A percentile compares a stretch with the other conserved stretches of the same genome.
Evolutionary conservation across 2,329 filamentous ascomycete species (phyloP).

Genomic region (Trichoderma lentiforme): DNA sequence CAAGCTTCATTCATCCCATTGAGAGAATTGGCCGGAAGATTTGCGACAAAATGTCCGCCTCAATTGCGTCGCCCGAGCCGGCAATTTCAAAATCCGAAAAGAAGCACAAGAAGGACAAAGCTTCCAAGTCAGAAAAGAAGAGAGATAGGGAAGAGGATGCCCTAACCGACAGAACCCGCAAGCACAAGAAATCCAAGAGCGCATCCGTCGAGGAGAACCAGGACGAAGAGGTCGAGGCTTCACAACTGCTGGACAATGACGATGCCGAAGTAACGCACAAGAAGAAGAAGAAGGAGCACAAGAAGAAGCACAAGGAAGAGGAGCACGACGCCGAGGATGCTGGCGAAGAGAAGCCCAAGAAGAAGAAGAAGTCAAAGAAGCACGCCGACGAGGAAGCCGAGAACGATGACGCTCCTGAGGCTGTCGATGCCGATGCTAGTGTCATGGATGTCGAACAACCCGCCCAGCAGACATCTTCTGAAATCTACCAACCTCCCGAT

Average conservation of each 20-base stretch:
- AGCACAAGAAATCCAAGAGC: conserved; percentile 51
- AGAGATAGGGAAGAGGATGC: conserved; percentile 43
- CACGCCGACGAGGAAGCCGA: conserved; percentile 30
- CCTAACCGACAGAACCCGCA: conserved; percentile 40
- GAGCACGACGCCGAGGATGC: conserved; percentile 6
- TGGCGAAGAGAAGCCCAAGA: conserved; percentile 32
- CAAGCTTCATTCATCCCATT: conserved; percentile 1
- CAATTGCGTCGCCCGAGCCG: conserved; percentile 32
- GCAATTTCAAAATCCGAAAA: conserved; percentile 36
- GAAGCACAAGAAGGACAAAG: conserved; percentile 38
- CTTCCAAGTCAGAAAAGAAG: conserved; percentile 41
- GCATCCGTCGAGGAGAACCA: conserved; percentile 34
- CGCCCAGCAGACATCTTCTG: conserved; percentile 28
- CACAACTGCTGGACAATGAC: conserved; percentile 23
- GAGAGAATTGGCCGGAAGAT: neutral
- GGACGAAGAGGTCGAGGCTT: conserved; percentile 18
- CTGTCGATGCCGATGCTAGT: conserved; percentile 22
- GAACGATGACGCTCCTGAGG: conserved; percentile 14
- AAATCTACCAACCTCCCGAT: conserved; percentile 38
- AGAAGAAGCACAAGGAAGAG: conserved; percentile 32
- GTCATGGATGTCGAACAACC: conserved; percentile 38
- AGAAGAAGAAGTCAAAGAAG: conserved; percentile 32
- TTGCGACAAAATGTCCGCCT: conserved; percentile 15
- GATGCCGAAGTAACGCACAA: conserved; percentile 36
- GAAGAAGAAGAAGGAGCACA: conserved; percentile 28